Percentiles rank a stretch among this genome's conserved stretches.
Conservation (phyloP, 495 filamentous ascomycete genomes). For the Penicilliopsis zonata region DNA sequence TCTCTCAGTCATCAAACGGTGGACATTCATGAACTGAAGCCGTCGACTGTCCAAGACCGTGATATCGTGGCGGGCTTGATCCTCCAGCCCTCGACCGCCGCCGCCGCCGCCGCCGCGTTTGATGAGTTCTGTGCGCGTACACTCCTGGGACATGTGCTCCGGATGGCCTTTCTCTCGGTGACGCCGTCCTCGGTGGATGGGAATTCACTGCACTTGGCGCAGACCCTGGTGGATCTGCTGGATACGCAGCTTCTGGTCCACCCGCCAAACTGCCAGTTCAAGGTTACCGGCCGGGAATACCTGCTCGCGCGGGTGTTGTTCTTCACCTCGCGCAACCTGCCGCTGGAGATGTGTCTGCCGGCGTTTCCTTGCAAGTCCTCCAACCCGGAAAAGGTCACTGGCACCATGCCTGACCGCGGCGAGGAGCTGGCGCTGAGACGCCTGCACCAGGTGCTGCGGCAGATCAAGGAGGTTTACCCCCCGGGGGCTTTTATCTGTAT, state of each 20-base stretch:
- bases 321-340: conserved; percentile 11
- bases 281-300: conserved; percentile 1
- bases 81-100: no score
- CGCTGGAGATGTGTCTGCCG: conserved; percentile 21
- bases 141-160: no score
- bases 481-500: conserved; percentile 33
- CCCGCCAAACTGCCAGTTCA: conserved; percentile 2
- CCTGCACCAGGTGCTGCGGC: conserved; percentile 23
- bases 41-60: no score
- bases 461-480: conserved; percentile 26
- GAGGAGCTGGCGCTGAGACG: conserved; percentile 36
- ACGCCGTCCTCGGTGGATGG: no score
- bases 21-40: no score
- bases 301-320: conserved; percentile 11
- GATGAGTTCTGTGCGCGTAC: no score
- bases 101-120: no score
- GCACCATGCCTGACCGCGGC: conserved; percentile 32
- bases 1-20: no score
- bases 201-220: no score
- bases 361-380: conserved; percentile 43
- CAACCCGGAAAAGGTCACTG: conserved; percentile 31
- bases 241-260: neutral
- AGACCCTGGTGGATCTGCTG: no score
- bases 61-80: no score
- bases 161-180: no score